Base-by-base conservation (phyloP, 495 filamentous ascomycete species). In the Rhypophila decipiens region DNA sequence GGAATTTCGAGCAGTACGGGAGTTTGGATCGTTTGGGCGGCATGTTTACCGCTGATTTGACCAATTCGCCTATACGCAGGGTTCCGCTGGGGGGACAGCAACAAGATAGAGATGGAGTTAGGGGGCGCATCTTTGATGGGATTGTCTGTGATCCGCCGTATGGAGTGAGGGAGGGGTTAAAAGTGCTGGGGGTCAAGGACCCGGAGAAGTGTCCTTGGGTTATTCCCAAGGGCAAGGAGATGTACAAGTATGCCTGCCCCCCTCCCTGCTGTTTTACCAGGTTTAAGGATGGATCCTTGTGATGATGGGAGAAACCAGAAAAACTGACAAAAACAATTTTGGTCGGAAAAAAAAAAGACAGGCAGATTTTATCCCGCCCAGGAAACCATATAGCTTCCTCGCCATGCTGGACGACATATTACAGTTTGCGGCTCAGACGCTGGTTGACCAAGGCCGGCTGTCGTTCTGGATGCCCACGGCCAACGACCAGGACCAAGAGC, bases 61-160 rank as follows among this genome's bases (percentile, higher is more conserved):
- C 90, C 3, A 90, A 99, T 60, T 84, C 83, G 9, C 94, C 93
- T 2, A 57, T 97, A 15, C 70, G 87, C 31, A 64, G 58, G 15
- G 35, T 41, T 5, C 55, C 57, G 22, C 38, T 62, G 9, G 17
- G 27, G 13, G 27, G 27, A 49, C 24, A 24, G 15, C 11, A 15
- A 4, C 23, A 13, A 3, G 40, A 46, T 5, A 50, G 49, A 3
- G 46, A 63, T 31, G 63, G 61, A 5, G 42, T 43, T 0, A 63
- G 38, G 17, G 69, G 70, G 15, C 70, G 77, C 33, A 74, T 86
- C 42, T 78, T 97, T 31, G 90, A 99, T 67, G 89, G 85, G 2
- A 91, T 99, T 49, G 67, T 96, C n/a, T 96, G 93, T 53, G 93
- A 99, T 65, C 93, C 93, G 13, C 93, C 93, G 0, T 99, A 99